Evolutionary conservation across 2,329 filamentous ascomycete species (phyloP).

Genomic region (Biscogniauxia marginata): DNA sequence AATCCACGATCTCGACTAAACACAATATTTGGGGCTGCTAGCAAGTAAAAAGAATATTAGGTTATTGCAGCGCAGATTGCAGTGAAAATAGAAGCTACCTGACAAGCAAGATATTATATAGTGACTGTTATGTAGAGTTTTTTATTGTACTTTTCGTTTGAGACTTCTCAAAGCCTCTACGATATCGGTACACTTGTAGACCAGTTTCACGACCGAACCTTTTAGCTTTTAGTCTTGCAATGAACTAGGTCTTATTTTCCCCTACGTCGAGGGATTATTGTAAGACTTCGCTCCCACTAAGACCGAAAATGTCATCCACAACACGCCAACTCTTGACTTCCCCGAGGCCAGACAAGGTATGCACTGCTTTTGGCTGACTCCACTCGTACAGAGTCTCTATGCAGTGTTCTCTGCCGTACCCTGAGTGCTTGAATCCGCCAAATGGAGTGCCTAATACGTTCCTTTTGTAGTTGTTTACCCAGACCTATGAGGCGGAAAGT

Average conservation of each 20-base stretch:
- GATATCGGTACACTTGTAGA: no score
- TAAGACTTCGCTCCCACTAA: background rate
- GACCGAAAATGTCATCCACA: slow-evolving; percentile 1
- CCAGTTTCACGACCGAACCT: no score
- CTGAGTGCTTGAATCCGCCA: slow-evolving; percentile 21
- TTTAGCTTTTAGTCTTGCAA: no score
- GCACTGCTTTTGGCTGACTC: slow-evolving; percentile 7
- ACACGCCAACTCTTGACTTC: slow-evolving; percentile 18
- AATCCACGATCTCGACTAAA: no score
- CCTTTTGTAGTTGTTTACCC: slow-evolving; percentile 44
- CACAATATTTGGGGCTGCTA: no score
- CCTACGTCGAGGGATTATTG: background rate
- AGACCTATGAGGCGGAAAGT: slow-evolving; percentile 25
- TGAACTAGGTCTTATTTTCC: background rate
- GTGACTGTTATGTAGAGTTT: no score
- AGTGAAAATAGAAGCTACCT: no score
- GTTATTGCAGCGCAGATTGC: no score
- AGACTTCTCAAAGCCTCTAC: no score
- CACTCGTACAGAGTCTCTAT: slow-evolving; percentile 13
- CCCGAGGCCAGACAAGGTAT: slow-evolving; percentile 1
- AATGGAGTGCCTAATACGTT: slow-evolving; percentile 19
- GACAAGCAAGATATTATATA: no score
- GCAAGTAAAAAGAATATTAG: no score
- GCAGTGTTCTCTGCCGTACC: slow-evolving; percentile 19
- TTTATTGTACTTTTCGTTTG: no score